phyloP scores from a whole-genome alignment of 2,329 filamentous ascomycete species.

The Trichoderma sp. region DNA sequence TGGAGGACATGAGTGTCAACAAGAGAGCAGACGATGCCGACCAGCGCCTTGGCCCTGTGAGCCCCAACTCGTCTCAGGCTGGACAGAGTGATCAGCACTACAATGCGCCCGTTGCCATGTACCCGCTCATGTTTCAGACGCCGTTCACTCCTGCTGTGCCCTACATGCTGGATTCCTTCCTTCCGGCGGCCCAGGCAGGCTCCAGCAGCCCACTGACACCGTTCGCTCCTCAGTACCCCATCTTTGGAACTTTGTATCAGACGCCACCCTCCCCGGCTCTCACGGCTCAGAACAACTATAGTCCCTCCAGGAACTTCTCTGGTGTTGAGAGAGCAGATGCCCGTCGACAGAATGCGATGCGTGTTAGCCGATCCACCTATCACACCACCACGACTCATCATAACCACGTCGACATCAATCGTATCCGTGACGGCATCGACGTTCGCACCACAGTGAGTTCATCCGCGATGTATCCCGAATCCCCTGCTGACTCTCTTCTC shows the following conservation, averaged over 20 bases:
- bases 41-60: slow-evolving; percentile 25
- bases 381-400: slow-evolving; percentile 56
- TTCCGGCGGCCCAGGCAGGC: slow-evolving; percentile 27
- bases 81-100: slow-evolving; percentile 31
- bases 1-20: slow-evolving; percentile 33
- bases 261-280: slow-evolving; percentile 42
- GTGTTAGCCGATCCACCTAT: slow-evolving; percentile 50
- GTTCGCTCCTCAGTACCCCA: slow-evolving; percentile 39
- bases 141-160: slow-evolving; percentile 37
- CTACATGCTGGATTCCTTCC: slow-evolving; percentile 38
- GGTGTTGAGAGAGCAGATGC: slow-evolving; percentile 42
- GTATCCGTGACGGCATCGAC: slow-evolving; percentile 67
- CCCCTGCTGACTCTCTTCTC: slow-evolving; percentile 26
- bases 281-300: slow-evolving; percentile 44
- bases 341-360: slow-evolving; percentile 54
- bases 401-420: slow-evolving; percentile 63
- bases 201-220: slow-evolving; percentile 36
- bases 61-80: slow-evolving; percentile 22
- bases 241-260: slow-evolving; percentile 39
- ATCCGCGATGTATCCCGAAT: not conserved
- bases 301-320: slow-evolving; percentile 45
- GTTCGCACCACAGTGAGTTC: slow-evolving; percentile 71
- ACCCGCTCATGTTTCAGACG: slow-evolving; percentile 41
- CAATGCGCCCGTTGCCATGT: slow-evolving; percentile 37
- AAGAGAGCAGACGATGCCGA: slow-evolving; percentile 25